Base-by-base conservation (phyloP, 306 rosid genomes). In the Prunus armeniaca region DNA sequence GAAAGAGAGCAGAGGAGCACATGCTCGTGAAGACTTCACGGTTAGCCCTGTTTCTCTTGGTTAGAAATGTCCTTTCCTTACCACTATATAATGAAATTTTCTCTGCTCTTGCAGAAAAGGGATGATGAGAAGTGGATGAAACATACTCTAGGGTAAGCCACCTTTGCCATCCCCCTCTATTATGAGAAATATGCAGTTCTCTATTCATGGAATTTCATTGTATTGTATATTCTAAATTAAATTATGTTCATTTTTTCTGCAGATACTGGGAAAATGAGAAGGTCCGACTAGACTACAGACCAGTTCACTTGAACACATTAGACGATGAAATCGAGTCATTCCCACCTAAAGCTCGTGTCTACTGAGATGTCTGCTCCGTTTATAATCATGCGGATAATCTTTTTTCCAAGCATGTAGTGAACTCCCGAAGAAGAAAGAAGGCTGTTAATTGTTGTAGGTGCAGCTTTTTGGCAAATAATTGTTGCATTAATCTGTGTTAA, bases 291-390 rank as follows among this genome's bases (percentile, higher is more conserved):
- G 97, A 92, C 24, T 95, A 95, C 81, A 85, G 98, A 86, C 95
- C 98, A 2, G 98, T 95, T 83, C 98, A 95, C 77, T 45, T 90
- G 92, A 90, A 92, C 87, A 89, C 97, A 28, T 81, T 95, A 81
- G 98, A 95, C 20, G 90, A 89, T 61, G 98, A 95, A 83, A 51
- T 95, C 17, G 97, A 92, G 80, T 46, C 97, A 24, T 87, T 95
- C 87, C 98, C 98, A 50, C 98, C 98, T 24, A 90, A 92, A 81
- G 98, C 98, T 77, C 98, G 98, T 71, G 97, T 94, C 66, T 94
- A 94, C 82, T 94, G 82, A 83, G 58, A 7, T 38, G 43, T 7
- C 9, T 38, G 43, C 43, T 38, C 9, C 60, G 51, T 60, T 34
- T 22, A 65, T 49, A 65, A 71, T 68, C 38, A 2, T 64, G 76